Conservation (phyloP, 139 green algal genomes). For the Diplosphaera chodatii region DNA sequence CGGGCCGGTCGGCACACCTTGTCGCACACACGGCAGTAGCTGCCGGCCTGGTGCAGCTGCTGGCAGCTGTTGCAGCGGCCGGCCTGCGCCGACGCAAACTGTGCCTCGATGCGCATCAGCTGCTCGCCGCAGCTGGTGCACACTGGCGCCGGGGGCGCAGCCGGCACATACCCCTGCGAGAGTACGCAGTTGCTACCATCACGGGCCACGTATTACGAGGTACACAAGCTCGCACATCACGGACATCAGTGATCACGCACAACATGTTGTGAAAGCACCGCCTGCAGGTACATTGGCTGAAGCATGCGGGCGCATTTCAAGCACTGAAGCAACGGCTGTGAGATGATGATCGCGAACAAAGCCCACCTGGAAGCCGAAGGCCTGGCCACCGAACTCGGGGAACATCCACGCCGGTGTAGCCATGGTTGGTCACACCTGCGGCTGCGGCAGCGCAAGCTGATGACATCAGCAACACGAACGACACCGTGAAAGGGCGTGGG, state of each 20-base stretch:
- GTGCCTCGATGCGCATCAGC: constrained; percentile 5
- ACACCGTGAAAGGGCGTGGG: no score
- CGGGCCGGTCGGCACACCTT: neutral
- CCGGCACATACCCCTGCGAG: neutral
- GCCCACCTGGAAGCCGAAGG: neutral
- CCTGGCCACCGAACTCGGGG: neutral
- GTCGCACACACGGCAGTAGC: constrained; percentile 21
- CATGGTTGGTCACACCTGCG: neutral
- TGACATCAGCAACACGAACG: no score
- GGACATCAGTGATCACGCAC: no score
- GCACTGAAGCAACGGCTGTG: no score
- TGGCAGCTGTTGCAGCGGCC: constrained; percentile 21
- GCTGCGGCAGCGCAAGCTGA: no score
- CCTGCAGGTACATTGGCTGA: no score
- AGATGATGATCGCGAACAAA: no score
- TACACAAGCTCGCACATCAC: no score
- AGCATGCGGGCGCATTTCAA: neutral
- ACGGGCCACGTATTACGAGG: no score
- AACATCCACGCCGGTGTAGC: neutral
- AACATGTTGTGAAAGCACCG: no score
- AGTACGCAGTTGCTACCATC: no score
- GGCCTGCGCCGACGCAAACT: neutral
- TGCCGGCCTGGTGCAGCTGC: constrained; percentile 15
- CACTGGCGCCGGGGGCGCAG: neutral
- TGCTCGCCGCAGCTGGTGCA: constrained; percentile 13